These are phyloP conservation scores for Chenopodium quinoa DNA, from an alignment of 148 eudicot species.

Conservation along the genomic window DNA sequence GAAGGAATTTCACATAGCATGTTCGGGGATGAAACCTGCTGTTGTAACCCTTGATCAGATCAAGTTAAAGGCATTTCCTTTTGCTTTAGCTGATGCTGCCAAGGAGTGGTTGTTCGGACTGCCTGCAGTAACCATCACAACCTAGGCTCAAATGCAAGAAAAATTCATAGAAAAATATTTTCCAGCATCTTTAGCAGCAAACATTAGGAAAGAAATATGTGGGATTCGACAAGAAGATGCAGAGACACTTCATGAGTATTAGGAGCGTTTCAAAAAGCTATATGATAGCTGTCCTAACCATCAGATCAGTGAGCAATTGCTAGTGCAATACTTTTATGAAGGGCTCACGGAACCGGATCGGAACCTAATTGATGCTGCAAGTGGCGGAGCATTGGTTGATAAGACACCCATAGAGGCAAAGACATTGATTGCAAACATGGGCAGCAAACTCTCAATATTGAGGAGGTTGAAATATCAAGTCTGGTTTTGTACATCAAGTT, in stretches of 20 bases:
- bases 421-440: not conserved
- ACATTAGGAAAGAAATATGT: too few species aligned
- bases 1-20: constrained; percentile 3
- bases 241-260: too few species aligned
- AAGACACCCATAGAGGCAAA: constrained; percentile 9
- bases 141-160: too few species aligned
- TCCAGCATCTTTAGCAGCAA: too few species aligned
- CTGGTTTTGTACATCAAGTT: too few species aligned
- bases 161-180: too few species aligned
- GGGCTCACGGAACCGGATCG: not conserved
- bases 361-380: constrained; percentile 9
- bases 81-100: not conserved
- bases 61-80: not conserved
- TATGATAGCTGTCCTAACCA: too few species aligned
- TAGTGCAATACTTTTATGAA: not conserved
- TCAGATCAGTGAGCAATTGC: too few species aligned
- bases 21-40: not conserved
- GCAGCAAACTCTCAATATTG: not conserved
- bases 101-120: not conserved
- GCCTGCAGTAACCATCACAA: too few species aligned
- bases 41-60: not conserved
- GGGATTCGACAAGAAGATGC: too few species aligned
- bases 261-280: too few species aligned
- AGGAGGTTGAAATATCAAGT: not conserved
- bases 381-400: constrained; percentile 26